Evolutionary conservation across 129 eudicot genomes (phyloP), one percentile per base, ranked within the genome.

Genomic region (sunflower (Helianthus annuus)): DNA sequence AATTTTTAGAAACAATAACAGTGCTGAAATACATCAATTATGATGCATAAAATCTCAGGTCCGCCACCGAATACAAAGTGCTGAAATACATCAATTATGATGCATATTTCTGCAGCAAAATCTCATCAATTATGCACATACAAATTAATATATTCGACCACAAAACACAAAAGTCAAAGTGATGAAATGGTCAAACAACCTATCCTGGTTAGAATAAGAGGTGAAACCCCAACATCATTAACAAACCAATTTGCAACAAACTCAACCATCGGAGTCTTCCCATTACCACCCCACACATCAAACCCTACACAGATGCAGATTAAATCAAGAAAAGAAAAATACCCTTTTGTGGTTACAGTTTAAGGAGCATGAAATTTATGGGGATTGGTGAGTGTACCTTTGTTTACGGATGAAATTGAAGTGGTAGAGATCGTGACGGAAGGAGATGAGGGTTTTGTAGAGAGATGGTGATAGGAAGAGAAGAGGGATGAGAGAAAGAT

Each of bases 201-300:
- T 85, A 89, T 95, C 91, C 96, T 83, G 10, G 95, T 85, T 32
- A 92, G 95, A 82, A 92, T 83, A 70, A 92, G 96, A 62, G 98
- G 96, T n/a, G 91, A 82, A 87, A 89, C 60, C 69, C 88, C 82
- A 39, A 85, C 73, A 75, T 78, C 77, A 78, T 78, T 62, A 39
- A 71, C 73, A 36, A 92, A 80, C 83, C 82, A 89, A 68, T 64
- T 78, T 1, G 96, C 85, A 12, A 92, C 64, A 52, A 79, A 85
- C 66, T 89, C 98, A 45, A 89, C 98, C 98, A 92, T 92, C 11
- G 96, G 98, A 32, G 98, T 92, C 89, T 93, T 93, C 68, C 98
- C 98, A 76, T 93, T 93, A 69, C 98, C 98, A 69, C 98, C 98
- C 96, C 98, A 93, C 46, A 60, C 42, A 77, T 64, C 15, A 79